These are phyloP conservation scores for Exophiala dermatitidis DNA, from an alignment of 2,329 filamentous ascomycete genomes.

Conservation along the genomic window DNA sequence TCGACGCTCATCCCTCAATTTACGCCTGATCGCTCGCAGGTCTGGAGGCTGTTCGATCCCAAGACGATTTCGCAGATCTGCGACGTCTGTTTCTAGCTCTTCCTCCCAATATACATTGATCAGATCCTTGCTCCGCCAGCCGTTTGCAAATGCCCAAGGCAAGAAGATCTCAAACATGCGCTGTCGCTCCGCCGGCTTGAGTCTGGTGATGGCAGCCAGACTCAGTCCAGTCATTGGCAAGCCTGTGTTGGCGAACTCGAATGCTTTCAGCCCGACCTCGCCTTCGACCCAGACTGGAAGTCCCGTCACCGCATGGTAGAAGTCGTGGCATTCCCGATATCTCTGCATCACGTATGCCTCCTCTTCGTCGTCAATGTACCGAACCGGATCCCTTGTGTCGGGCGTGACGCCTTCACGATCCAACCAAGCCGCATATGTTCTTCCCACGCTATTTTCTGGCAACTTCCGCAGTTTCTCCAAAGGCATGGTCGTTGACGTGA, in stretches of 20 bases:
- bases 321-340: slow-evolving; percentile 95
- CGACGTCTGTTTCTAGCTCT: slow-evolving; percentile 74
- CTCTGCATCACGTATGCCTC: slow-evolving; percentile 98
- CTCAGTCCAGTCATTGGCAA: slow-evolving; percentile 92
- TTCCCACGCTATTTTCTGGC: slow-evolving; percentile 67
- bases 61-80: slow-evolving; percentile 64
- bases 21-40: slow-evolving; percentile 66
- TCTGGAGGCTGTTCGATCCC: slow-evolving; percentile 86
- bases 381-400: slow-evolving; percentile 73
- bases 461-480: slow-evolving; percentile 64
- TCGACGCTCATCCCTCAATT: slow-evolving; percentile 62
- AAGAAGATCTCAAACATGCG: slow-evolving; percentile 64
- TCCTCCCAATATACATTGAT: slow-evolving; percentile 99
- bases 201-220: slow-evolving; percentile 60
- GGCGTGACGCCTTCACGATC: slow-evolving; percentile 88
- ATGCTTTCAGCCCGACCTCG: slow-evolving; percentile 93
- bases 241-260: slow-evolving; percentile 91
- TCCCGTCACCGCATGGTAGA: slow-evolving; percentile 91
- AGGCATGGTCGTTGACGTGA: slow-evolving; percentile 65
- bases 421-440: slow-evolving; percentile 81
- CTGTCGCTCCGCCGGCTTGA: slow-evolving; percentile 57
- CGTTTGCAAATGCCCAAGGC: slow-evolving; percentile 81
- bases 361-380: slow-evolving; percentile 90
- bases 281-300: slow-evolving; percentile 89
- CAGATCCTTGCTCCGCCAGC: slow-evolving; percentile 65